Base-by-base conservation (phyloP, 73 alveolate genomes). In the Paramecium caudatum region DNA sequence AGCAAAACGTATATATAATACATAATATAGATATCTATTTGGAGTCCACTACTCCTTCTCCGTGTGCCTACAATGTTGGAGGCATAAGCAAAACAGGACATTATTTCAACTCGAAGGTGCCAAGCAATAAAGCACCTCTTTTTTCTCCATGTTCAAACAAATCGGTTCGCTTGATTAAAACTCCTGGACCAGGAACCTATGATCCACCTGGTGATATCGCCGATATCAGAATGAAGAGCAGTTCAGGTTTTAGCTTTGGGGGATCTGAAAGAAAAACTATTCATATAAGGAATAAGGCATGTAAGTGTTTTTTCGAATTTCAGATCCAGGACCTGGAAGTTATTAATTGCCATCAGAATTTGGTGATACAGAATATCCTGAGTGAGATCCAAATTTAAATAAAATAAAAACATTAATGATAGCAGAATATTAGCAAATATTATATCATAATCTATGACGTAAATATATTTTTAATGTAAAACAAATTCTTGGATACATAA, bases 111-210 rank as follows among this genome's bases (percentile, higher is more conserved):
- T 27, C 69, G 0, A 74, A 43, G 32, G 36, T 15, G 8, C 16
- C 25, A 3, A 74, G 88, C 17, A 74, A 39, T 74, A 23, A 68
- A 17, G 88, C 88, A n/a, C 62, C 88, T 15, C 25, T 74, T 7
- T 27, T 74, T 41, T 41, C 69, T 37, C 88, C 88, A 74, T 30
- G 69, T 5, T 74, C 88, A 41, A 21, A 37, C 15, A 27, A 74
- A 74, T 41, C 69, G 16, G 27, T 74, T 4, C 36, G 88, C 36
- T 15, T 36, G 34, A 74, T 27, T 12, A 74, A 39, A 74, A 41
- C 39, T 74, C 88, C 88, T 4, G 88, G 88, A 43, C 88, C 88
- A 3, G 88, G 88, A 15, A 74, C 88, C 9, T 74, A 74, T 74
- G 88, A 74, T 74, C 88, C 88, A 8, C 88, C 88, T 9, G 88